Base-by-base conservation (phyloP, 2,329 filamentous ascomycete genomes). In the Teratosphaeria pseudoeucalypti region DNA sequence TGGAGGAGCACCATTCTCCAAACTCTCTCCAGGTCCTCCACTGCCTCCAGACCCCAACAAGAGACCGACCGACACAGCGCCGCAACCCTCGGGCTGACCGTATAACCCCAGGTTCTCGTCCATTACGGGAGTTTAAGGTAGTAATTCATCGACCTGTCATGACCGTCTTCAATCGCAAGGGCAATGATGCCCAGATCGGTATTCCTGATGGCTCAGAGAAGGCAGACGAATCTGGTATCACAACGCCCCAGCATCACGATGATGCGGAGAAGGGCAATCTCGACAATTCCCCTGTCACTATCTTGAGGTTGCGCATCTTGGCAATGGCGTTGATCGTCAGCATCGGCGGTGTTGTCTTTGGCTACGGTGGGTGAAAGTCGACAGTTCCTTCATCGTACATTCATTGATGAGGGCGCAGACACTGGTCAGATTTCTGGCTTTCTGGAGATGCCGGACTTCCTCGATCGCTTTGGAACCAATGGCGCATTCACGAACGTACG, bases 371-470 rank as follows among this genome's bases (percentile, higher is more conserved):
- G 52, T 54, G 34, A 49, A 49, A 2, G 43, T 12, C 43, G 16
- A 23, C 2, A 14, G 9, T 61, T 23, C 29, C 56, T 60, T 57
- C 61, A 49, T 62, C 59, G 26, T 58, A 7, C 47, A 34, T 4
- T 43, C 34, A 55, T 56, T 57, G 57, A 60, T 32, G 12, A 32
- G 29, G 6, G 1, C 32, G 78, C 79, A 59, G 78, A 81, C 62
- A 82, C 79, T 68, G 82, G 83, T 73, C 82, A 85, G 65, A 82
- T 83, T 52, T 82, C 77, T 5, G 84, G 84, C 57, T 86, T 85
- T 72, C 81, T 86, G 64, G 72, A 77, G 58, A 86, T 86, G 83
- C 55, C 71, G 2, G 79, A 86, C 69, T 87, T 80, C 62, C 73
- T 76, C 34, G 61, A 66, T 3, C 80, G 83, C 49, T 86, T 86